Percentiles rank a stretch among this genome's conserved stretches.
phyloP scores from a whole-genome alignment of 2,329 filamentous ascomycete genomes.

The Beauveria brongniartii region DNA sequence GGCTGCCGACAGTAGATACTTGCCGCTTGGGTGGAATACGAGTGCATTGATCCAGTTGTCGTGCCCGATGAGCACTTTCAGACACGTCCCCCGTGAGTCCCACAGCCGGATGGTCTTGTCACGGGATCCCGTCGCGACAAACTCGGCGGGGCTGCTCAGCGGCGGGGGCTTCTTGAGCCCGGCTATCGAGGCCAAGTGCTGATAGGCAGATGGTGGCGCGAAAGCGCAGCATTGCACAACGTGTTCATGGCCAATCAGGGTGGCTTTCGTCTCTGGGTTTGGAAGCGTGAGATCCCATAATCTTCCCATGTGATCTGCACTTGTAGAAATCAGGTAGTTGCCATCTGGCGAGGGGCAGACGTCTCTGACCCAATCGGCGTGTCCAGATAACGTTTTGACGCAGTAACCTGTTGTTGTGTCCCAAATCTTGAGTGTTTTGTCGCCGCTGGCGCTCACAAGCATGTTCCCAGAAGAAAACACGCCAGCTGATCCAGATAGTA shows the following conservation, averaged over 20 bases:
- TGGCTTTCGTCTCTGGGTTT: constrained; percentile 63
- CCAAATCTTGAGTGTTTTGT: constrained; percentile 82
- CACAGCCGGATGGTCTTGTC: constrained; percentile 89
- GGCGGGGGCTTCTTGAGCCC: constrained; percentile 77
- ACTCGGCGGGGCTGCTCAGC: constrained; percentile 69
- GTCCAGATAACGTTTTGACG: constrained; percentile 79
- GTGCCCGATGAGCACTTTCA: constrained; percentile 79
- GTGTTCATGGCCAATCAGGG: constrained; percentile 80
- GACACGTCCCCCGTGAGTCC: constrained; percentile 75
- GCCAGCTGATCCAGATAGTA: constrained; percentile 73
- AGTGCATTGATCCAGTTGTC: constrained; percentile 89
- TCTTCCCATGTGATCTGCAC: constrained; percentile 72
- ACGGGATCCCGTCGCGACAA: constrained; percentile 78
- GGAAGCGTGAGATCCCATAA: constrained; percentile 72
- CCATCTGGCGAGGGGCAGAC: constrained; percentile 78
- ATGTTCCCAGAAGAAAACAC: constrained; percentile 75
- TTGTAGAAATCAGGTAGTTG: constrained; percentile 71
- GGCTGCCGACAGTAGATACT: constrained; percentile 75
- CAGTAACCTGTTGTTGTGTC: constrained; percentile 90
- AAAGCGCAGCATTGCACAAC: constrained; percentile 79
- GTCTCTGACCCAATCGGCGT: constrained; percentile 86
- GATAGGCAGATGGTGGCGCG: constrained; percentile 71
- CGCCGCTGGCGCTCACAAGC: constrained; percentile 76
- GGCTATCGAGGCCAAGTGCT: constrained; percentile 67
- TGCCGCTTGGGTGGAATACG: constrained; percentile 85